A percentile compares a stretch with the other conserved stretches of the same genome.
Evolutionary conservation across 2,329 filamentous ascomycete genomes (phyloP).

Genomic region (Sordariomycetes sp.): DNA sequence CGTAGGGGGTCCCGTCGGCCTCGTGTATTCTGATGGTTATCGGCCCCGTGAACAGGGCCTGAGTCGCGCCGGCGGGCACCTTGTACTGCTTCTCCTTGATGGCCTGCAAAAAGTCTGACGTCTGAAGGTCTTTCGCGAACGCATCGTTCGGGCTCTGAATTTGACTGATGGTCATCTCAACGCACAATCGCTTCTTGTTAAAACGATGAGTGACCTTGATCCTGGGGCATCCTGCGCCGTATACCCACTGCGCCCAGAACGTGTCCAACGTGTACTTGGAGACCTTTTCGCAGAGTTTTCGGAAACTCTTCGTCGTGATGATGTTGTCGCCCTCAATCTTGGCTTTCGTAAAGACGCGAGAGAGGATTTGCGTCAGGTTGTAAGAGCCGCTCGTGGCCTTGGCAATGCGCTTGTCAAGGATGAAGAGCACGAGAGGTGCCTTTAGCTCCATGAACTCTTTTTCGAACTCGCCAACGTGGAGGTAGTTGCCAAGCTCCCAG

Average conservation of each 20-base stretch:
- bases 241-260: conserved; percentile 92
- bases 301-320: conserved; percentile 62
- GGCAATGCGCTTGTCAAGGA: conserved; percentile 78
- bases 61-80: conserved; percentile 55
- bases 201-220: conserved; percentile 82
- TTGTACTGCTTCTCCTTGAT: conserved; percentile 65
- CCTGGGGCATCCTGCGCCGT: conserved; percentile 74
- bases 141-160: conserved; percentile 29
- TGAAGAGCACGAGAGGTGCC: conserved; percentile 80
- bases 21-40: conserved; percentile 98
- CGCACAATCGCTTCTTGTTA: conserved; percentile 93
- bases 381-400: conserved; percentile 71
- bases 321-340: conserved; percentile 64
- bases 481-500: conserved; percentile 60
- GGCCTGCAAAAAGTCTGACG: conserved; percentile 68
- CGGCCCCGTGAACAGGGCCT: conserved; percentile 80
- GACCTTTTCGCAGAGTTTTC: conserved; percentile 74
- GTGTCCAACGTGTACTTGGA: conserved; percentile 75
- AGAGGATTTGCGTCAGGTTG: conserved; percentile 75
- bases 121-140: conserved; percentile 28
- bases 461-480: conserved; percentile 75
- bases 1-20: conserved; percentile 93
- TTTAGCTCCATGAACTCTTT: conserved; percentile 85
- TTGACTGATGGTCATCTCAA: conserved; percentile 83
- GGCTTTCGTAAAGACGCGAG: conserved; percentile 72